Percentiles rank a stretch among this genome's conserved stretches.
Conservation (phyloP, 108 stramenopile genomes). For the Fragilaria radians region DNA sequence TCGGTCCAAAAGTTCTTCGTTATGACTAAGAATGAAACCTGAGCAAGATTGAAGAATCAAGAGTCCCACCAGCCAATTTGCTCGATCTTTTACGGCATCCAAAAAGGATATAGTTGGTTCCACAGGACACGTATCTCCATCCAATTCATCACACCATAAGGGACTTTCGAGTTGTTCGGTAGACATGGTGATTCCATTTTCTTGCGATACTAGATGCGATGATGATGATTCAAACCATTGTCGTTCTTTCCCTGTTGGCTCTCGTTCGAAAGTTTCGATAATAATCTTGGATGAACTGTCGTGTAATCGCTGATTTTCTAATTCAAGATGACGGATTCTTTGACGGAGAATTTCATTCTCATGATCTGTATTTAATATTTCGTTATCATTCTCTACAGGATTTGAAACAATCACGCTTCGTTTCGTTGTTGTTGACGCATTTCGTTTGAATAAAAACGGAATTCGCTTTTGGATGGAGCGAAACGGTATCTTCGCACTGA, state of each 20-base stretch:
- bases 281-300: background rate
- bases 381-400: too few species aligned
- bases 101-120: conserved; percentile 5
- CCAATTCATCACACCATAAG: conserved; percentile 7
- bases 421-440: too few species aligned
- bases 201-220: background rate
- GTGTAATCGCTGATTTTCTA: conserved; percentile 3
- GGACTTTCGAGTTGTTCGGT: background rate
- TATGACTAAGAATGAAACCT: conserved; percentile 72
- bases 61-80: conserved; percentile 16
- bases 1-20: conserved; percentile 63
- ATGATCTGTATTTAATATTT: too few species aligned
- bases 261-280: conserved; percentile 10
- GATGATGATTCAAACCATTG: background rate
- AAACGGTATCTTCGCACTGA: too few species aligned
- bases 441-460: too few species aligned
- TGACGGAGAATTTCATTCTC: conserved; percentile 9
- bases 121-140: conserved; percentile 2
- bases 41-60: conserved; percentile 78
- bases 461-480: too few species aligned
- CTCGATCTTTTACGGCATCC: conserved; percentile 6
- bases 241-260: background rate
- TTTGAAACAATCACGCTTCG: too few species aligned
- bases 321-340: conserved; percentile 2
- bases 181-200: background rate